Conservation (phyloP, 805 yeast species). For the Starmerella stigmatis region DNA sequence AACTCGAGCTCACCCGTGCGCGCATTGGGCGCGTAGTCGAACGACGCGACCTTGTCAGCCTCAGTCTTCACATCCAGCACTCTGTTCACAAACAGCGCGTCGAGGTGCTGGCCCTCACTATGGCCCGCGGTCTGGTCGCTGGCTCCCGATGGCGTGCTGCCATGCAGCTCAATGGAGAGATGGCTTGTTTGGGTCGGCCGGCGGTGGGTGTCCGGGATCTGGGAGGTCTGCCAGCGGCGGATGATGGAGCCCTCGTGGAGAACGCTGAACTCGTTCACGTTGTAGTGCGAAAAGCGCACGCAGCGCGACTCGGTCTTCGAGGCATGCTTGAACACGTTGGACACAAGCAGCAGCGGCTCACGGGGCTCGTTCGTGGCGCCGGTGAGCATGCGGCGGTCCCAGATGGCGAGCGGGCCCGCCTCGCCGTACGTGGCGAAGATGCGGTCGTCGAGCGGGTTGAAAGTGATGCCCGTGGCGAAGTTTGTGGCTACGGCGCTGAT, state of each 20-base stretch:
- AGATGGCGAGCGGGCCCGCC: slow-evolving; percentile 72
- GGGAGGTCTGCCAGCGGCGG: slow-evolving; percentile 60
- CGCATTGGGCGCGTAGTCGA: slow-evolving; percentile 62
- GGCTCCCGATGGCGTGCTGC: background rate
- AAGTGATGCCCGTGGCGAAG: slow-evolving; percentile 53
- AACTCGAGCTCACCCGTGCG: slow-evolving; percentile 47
- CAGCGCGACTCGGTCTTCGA: slow-evolving; percentile 20
- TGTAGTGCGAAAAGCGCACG: slow-evolving; percentile 39
- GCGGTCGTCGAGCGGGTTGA: slow-evolving; percentile 58
- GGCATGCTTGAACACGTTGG: slow-evolving; percentile 23
- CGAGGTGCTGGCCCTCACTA: background rate
- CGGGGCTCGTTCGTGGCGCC: slow-evolving; percentile 4
- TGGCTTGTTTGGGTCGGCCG: slow-evolving; percentile 1
- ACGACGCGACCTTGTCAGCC: slow-evolving; percentile 71
- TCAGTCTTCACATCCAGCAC: slow-evolving; percentile 68
- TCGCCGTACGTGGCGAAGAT: slow-evolving; percentile 69
- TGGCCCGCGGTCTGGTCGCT: background rate
- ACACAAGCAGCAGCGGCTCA: slow-evolving; percentile 24
- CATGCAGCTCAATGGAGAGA: slow-evolving; percentile 2
- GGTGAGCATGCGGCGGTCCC: slow-evolving; percentile 31
- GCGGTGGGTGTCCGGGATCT: slow-evolving; percentile 5
- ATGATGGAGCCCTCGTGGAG: slow-evolving; percentile 67
- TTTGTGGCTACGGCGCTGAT: slow-evolving; percentile 50
- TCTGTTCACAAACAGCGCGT: slow-evolving; percentile 59
- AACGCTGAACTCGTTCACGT: slow-evolving; percentile 66